Base-by-base conservation (phyloP, 2,329 filamentous ascomycete species). In the Exserohilum turcica region DNA sequence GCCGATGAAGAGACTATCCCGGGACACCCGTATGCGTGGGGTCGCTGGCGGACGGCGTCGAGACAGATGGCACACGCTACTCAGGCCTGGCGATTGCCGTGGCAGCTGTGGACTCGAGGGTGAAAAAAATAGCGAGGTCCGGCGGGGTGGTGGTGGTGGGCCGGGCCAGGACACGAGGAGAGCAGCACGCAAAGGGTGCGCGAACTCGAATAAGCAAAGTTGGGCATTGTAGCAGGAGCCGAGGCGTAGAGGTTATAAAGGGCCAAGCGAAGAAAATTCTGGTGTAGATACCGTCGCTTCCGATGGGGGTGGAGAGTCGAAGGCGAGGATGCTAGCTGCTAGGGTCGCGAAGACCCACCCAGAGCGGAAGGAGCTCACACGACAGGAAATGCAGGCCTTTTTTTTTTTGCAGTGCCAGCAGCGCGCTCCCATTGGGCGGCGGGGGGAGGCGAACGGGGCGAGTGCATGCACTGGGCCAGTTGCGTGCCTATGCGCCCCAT, bases 181-280 rank as follows among this genome's bases (percentile, higher is more conserved):
- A 47, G 45, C 43, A 21, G 43, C 54, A 37, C 56, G 48, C 37
- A 16, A 27, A 24, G 8, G n/a, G 39, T 16, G 51, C 48, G 50
- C 51, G 35, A 57, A 39, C 47, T 54, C 24, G 48, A 42, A 15
- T 38, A 28, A 44, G 43, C 52, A 29, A 52, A 55, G 53, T 40
- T 58, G 51, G 21, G 21, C 46, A 55, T 51, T 29, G 16, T 27
- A 38, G 15, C 21, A 52, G n/a, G 36, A 18, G 21, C 16, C 36
- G 29, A 21, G n/a, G 28, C n/a, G 43, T 35, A 43, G 36, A 39
- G 50, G 28, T 61, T 67, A 66, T 64, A 66, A 65, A 54, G 56
- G 49, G 56, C 33, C 40, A 55, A 36, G 27, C 12, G 28, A 57
- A 58, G 62, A 64, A 59, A 61, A 57, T 63, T 64, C 57, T 63